Evolutionary conservation across 371 early-diverging fungal genomes (phyloP), one percentile per base, ranked within the genome.

Genomic region (Syncephalis plumigaleata): DNA sequence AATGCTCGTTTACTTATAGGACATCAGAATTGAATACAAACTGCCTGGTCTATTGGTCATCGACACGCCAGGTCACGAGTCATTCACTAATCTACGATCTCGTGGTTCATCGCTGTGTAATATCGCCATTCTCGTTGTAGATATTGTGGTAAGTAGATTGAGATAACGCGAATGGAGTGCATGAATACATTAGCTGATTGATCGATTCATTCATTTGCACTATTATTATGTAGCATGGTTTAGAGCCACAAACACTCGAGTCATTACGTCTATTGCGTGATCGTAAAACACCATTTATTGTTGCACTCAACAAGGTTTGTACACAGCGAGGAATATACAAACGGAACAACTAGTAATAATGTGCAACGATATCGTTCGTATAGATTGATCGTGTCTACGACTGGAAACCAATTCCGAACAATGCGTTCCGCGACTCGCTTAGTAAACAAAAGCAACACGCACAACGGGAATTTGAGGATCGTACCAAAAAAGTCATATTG

Each of bases 61-160:
- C 56, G 99, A 99, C 69, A 99, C 99, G 1, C 99, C 99, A 20
- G 99, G 99, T 51, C 99, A 99, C 87, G 99, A 98, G 63, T 93
- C 97, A 49, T 99, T 99, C 70, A 87, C 96, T 44, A 99, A 99
- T 74, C 68, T 99, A 64, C 75, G 99, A 52, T 82, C 90, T 21
- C 81, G 99, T 62, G 99, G 99, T 40, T 94, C 95, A 36, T 96
- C 96, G 7, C 82, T 99, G 48, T 99, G 99, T 78, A 96, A 99
- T 79, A 94, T 99, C 62, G 99, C 99, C 45, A 89, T 99, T 47
- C 75, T 99, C 52, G 99, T 99, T 7, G 96, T 99, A 44, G 99
- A 99, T 68, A 97, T 99, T 55, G 87, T 98, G 31, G 31, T 31
- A 31, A 31, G 31, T 31, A 31, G n/a, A n/a, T n/a, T n/a, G n/a